Percentiles rank a stretch among this genome's conserved stretches.
Conservation (phyloP, 441 rosid species). For the Populus hybrid region DNA sequence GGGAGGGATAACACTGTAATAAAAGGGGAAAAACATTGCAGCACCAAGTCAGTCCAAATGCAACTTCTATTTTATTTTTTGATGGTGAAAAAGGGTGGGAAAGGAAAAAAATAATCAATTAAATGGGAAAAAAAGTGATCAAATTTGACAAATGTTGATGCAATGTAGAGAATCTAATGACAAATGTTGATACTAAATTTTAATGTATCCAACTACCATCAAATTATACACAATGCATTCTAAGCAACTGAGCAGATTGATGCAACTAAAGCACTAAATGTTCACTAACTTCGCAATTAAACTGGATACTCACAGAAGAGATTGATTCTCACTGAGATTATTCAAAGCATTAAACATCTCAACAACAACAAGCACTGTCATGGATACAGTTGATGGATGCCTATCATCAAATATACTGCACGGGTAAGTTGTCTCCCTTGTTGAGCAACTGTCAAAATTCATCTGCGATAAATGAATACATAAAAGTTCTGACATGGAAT, state of each 20-base stretch:
- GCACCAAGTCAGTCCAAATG: neutral
- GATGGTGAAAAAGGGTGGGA: neutral
- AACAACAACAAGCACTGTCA: conserved; percentile 99
- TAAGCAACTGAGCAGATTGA: neutral
- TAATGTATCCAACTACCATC: neutral
- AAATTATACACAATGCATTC: neutral
- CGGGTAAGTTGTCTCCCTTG: conserved; percentile 81
- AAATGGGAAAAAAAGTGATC: neutral
- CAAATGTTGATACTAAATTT: neutral
- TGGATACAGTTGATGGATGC: conserved; percentile 95
- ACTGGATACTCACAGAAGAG: conserved; percentile 72
- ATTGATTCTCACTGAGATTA: conserved; percentile 98
- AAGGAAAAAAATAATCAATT: neutral
- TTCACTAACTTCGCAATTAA: neutral
- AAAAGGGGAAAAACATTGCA: conserved; percentile 13
- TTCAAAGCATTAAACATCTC: conserved; percentile 99
- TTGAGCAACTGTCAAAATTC: conserved; percentile 85
- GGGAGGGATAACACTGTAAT: conserved; percentile 83
- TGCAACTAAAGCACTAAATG: neutral
- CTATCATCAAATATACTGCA: conserved; percentile 92
- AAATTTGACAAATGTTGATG: neutral
- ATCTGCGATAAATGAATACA: conserved; percentile 50
- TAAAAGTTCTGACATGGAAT: neutral
- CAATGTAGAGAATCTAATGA: neutral
- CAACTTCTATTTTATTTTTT: neutral